These are phyloP conservation scores for Lasiodiplodia sp. DNA, from an alignment of 2,329 filamentous ascomycete species.

Conservation along the genomic window DNA sequence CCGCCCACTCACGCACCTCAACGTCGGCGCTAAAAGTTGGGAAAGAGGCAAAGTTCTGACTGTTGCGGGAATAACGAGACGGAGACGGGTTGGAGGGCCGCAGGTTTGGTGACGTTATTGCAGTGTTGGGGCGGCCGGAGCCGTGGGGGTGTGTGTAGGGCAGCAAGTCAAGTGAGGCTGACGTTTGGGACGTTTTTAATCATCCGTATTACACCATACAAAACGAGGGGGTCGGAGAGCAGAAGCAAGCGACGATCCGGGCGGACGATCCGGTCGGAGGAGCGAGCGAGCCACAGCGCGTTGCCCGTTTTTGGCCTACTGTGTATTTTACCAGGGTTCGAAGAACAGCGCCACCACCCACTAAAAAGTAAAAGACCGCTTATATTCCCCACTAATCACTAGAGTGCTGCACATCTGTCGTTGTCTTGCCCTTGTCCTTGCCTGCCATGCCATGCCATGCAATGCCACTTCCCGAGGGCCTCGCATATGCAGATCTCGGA, in stretches of 20 bases:
- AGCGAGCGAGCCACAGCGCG: neutral
- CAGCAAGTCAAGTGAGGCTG: neutral
- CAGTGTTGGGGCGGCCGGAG: neutral
- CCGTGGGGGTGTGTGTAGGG: neutral
- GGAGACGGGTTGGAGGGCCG: no score
- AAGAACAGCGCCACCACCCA: neutral
- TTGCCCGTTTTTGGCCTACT: neutral
- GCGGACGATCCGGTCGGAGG: neutral
- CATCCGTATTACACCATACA: neutral
- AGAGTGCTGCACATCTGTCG: no score
- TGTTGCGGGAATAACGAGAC: neutral
- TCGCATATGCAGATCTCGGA: neutral
- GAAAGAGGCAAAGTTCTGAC: neutral
- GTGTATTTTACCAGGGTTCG: neutral
- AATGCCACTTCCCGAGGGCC: neutral
- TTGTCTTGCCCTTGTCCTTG: no score
- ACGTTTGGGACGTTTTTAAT: neutral
- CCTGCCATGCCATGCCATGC: neutral
- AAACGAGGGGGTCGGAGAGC: neutral
- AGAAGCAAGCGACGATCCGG: neutral
- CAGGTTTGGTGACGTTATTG: neutral
- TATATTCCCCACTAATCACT: neutral
- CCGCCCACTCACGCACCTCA: neutral
- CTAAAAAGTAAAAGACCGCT: neutral
- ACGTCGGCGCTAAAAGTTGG: neutral